Evolutionary conservation across 148 eudicot species (phyloP), one percentile per base, ranked within the genome.

Genomic region (Chenopodium album): DNA sequence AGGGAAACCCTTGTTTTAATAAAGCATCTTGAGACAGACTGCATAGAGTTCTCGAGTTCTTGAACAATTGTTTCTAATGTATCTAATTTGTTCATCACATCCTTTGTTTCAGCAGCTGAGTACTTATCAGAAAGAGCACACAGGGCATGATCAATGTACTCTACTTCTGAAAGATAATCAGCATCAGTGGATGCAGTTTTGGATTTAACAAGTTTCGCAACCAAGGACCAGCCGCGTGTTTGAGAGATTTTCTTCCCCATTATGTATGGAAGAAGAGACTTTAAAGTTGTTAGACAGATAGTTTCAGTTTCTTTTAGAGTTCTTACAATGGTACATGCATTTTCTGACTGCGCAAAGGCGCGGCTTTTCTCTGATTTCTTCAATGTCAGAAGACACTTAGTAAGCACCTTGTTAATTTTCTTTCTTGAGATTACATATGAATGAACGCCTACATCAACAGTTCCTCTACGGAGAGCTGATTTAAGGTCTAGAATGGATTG

Each of bases 1-100:
- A 89, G 87, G 28, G 87, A 86, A 54, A 89, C 90, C 69, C 90
- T 87, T 28, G 85, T 84, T 67, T 84, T 89, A 1, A 87, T 78
- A 56, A 89, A 65, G 66, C 79, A 77, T 80, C 85, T 84, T 19
- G 83, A 82, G 16, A 87, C 50, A 48, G 80, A 78, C 19, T 84
- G 87, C 17, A 87, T 26, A 16, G 52, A 72, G 41, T 86, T 82
- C 65, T 80, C 81, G n/a, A 84, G 20, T 29, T 82, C 80, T 17
- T 76, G 81, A 66, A 85, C 75, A 56, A 22, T 54, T 59, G 66
- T 78, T 74, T 86, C 90, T 37, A 83, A 54, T 4, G 75, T 79
- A 75, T 80, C 81, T 23, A 87, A 73, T 29, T 79, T 80, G 60
- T 78, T 89, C 62, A 76, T 50, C 56, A 82, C 48, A 66, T 2